Percentiles rank a stretch among this genome's conserved stretches.
These are phyloP conservation scores for Apiotrichum akiyoshidainum DNA, from an alignment of 1,284 basidiomycete species.

Conservation along the genomic window DNA sequence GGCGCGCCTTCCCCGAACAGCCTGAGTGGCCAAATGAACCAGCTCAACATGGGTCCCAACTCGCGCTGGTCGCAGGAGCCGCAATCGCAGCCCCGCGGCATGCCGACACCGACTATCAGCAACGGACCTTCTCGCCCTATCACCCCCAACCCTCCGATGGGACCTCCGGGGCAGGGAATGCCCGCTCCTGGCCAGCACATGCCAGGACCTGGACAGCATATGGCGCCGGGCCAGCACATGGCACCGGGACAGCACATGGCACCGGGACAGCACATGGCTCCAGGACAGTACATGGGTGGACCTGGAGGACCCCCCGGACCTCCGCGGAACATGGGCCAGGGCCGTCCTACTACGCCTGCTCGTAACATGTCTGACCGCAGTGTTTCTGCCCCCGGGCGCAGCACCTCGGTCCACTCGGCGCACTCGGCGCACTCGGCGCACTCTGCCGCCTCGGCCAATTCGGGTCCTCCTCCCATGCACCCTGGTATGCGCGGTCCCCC, in stretches of 20 bases:
- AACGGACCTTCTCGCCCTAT: not conserved
- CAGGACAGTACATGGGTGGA: not conserved
- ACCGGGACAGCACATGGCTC: not conserved
- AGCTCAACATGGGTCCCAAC: not conserved
- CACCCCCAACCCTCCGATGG: not conserved
- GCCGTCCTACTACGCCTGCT: not conserved
- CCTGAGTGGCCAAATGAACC: not conserved
- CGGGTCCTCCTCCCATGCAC: not conserved
- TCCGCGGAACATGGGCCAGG: not conserved
- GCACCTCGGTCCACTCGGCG: not conserved
- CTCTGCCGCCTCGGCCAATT: not conserved
- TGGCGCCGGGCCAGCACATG: not conserved
- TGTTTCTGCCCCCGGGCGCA: not conserved
- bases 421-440: not conserved
- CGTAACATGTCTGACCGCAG: not conserved
- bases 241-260: not conserved
- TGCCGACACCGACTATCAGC: not conserved
- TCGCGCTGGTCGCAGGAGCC: slow-evolving; percentile 3
- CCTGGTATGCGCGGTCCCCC: not conserved
- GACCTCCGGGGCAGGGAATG: not conserved
- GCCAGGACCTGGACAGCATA: not conserved
- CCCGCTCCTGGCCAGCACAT: not conserved
- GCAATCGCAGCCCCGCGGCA: not conserved
- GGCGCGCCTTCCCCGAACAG: not conserved
- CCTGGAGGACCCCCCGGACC: not conserved